Evolutionary conservation across 495 filamentous ascomycete genomes (phyloP).

Genomic region (Penicillium canescens): DNA sequence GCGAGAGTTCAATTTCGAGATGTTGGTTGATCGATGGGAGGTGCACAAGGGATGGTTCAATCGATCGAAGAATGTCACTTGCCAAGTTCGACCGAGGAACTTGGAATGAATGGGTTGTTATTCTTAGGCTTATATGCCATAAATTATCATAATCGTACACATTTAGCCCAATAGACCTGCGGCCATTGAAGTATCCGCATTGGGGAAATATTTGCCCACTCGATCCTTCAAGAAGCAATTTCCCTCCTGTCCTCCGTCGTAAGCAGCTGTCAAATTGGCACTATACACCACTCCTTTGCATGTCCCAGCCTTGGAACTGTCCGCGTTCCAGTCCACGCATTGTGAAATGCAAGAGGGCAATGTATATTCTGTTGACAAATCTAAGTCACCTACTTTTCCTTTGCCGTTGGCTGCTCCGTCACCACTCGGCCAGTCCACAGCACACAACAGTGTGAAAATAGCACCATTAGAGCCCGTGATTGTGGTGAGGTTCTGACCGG

Average conservation of each 20-base stretch:
- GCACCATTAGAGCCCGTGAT: slow-evolving; percentile 3
- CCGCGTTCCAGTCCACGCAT: slow-evolving; percentile 3
- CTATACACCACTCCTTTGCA: slow-evolving; percentile 6
- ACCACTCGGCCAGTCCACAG: slow-evolving; percentile 10
- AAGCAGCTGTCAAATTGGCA: slow-evolving; percentile 9
- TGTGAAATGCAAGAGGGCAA: slow-evolving; percentile 5
- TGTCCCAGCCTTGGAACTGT: not conserved
- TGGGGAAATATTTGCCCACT: slow-evolving; percentile 5
- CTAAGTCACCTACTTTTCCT: slow-evolving; percentile 2
- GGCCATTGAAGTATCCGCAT: slow-evolving; percentile 2
- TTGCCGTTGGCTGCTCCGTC: not conserved
- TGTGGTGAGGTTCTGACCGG: slow-evolving; percentile 2
- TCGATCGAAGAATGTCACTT: too few relatives aligned
- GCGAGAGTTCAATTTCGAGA: too few relatives aligned
- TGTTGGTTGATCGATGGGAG: too few relatives aligned
- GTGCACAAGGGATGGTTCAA: too few relatives aligned
- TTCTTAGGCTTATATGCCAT: too few relatives aligned
- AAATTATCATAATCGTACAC: too few relatives aligned
- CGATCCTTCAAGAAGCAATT: slow-evolving; percentile 10
- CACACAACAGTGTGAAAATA: slow-evolving; percentile 4
- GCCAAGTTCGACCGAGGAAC: too few relatives aligned
- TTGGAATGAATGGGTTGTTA: too few relatives aligned
- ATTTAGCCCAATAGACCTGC: not conserved
- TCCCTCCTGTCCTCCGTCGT: slow-evolving; percentile 7
- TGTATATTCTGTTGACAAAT: slow-evolving; percentile 6